Evolutionary conservation across 225 moss, liverwort and hornwort genomes (phyloP).

Genomic region (Pseudoscleropodium purum): DNA sequence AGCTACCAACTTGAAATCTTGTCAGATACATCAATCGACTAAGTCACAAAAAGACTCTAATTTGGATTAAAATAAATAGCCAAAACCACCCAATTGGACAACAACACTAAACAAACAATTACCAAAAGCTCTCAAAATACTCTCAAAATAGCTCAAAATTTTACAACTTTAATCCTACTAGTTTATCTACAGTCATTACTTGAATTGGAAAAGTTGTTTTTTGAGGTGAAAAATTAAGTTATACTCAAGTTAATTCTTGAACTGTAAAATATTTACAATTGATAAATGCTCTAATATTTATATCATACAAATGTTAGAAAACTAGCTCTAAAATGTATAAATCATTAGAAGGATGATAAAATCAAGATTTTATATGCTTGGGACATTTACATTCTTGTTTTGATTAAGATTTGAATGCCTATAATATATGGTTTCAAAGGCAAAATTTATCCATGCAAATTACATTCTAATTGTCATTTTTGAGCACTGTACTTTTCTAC

Average conservation of each 20-base stretch:
- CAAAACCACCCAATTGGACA: too few relatives aligned
- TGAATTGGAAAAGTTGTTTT: neutral
- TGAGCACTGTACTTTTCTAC: accelerated
- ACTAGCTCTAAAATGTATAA: neutral
- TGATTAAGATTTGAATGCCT: neutral
- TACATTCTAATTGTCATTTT: neutral
- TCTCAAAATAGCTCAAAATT: too few relatives aligned
- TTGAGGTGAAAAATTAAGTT: neutral
- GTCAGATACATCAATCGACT: too few relatives aligned
- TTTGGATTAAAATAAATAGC: too few relatives aligned
- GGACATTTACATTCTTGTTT: neutral
- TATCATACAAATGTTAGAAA: neutral
- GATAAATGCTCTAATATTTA: too few relatives aligned
- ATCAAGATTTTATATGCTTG: neutral
- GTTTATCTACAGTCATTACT: too few relatives aligned
- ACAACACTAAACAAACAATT: too few relatives aligned
- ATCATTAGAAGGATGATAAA: neutral
- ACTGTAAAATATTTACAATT: neutral
- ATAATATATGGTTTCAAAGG: neutral
- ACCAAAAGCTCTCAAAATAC: too few relatives aligned
- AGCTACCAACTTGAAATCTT: too few relatives aligned
- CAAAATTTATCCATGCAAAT: neutral
- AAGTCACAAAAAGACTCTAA: too few relatives aligned
- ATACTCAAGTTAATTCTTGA: accelerated
- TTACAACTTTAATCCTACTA: too few relatives aligned